Evolutionary conservation across 441 rosid species (phyloP).

Genomic region (Erysimum cheiri): DNA sequence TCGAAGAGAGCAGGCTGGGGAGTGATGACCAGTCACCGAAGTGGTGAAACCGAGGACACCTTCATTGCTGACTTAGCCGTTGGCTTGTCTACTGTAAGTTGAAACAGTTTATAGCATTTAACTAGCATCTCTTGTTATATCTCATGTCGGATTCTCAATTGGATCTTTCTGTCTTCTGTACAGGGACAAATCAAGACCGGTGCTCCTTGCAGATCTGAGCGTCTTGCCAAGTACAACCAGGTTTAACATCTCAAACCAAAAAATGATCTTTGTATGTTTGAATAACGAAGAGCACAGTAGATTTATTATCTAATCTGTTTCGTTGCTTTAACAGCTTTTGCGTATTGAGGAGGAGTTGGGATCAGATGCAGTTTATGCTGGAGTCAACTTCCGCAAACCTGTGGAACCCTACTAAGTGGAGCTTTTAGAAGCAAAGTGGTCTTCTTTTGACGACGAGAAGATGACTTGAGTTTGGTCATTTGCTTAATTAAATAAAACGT

Average conservation of each 20-base stretch:
- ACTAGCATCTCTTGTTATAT: neutral
- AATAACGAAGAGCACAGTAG: neutral
- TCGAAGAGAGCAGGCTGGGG: slow-evolving; percentile 98
- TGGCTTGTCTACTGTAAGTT: slow-evolving; percentile 89
- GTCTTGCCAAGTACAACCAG: slow-evolving; percentile 97
- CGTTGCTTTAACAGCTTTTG: slow-evolving; percentile 56
- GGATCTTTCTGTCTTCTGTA: neutral
- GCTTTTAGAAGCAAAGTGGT: slow-evolving; percentile 20
- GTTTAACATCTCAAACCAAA: slow-evolving; percentile 40
- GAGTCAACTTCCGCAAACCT: slow-evolving; percentile 81
- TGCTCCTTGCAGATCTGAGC: slow-evolving; percentile 99
- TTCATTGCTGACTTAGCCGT: slow-evolving; percentile 95
- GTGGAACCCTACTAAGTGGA: slow-evolving; percentile 77
- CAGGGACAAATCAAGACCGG: slow-evolving; percentile 99
- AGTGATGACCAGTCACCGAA: slow-evolving; percentile 97
- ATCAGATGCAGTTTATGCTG: slow-evolving; percentile 82
- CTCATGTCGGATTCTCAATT: slow-evolving; percentile 7
- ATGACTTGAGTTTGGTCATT: slow-evolving; percentile 33
- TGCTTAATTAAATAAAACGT: slow-evolving; percentile 29
- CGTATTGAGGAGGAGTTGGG: slow-evolving; percentile 98
- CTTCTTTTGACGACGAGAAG: slow-evolving; percentile 27
- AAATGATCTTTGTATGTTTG: neutral
- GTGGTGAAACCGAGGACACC: slow-evolving; percentile 99
- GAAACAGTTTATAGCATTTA: neutral
- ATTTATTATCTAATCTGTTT: slow-evolving; percentile 10